Evolutionary conservation across 352 stramenopile genomes (phyloP).

Genomic region (Pythium angustatum): DNA sequence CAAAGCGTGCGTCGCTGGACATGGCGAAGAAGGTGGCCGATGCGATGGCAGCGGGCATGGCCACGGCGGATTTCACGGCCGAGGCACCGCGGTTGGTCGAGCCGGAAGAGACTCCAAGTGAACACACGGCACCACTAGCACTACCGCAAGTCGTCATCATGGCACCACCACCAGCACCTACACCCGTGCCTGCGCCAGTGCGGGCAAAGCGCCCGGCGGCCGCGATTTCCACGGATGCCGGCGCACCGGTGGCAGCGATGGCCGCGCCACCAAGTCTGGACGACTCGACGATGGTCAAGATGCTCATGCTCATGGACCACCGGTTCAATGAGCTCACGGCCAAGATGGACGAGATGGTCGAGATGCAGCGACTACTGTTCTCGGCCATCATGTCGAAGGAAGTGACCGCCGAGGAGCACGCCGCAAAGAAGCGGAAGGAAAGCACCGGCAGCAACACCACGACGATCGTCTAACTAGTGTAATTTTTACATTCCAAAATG

Average conservation of each 20-base stretch:
- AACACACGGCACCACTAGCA: background rate
- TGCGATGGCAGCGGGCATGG: slow-evolving; percentile 10
- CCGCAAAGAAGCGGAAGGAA: slow-evolving; percentile 35
- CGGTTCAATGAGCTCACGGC: slow-evolving; percentile 72
- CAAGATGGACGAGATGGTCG: slow-evolving; percentile 78
- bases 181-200: slow-evolving; percentile 1
- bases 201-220: slow-evolving; percentile 29
- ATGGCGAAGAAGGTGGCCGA: slow-evolving; percentile 25
- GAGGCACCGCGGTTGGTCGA: slow-evolving; percentile 13
- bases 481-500: background rate
- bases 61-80: slow-evolving; percentile 5
- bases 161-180: background rate
- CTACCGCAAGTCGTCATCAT: background rate
- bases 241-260: background rate
- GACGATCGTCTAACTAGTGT: slow-evolving; percentile 18
- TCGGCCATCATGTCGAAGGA: slow-evolving; percentile 53
- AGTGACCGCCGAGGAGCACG: slow-evolving; percentile 21
- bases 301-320: slow-evolving; percentile 65
- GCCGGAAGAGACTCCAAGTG: slow-evolving; percentile 3
- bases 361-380: slow-evolving; percentile 70
- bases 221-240: slow-evolving; percentile 20
- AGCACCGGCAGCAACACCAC: slow-evolving; percentile 11
- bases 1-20: slow-evolving; percentile 22
- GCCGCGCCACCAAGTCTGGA: slow-evolving; percentile 16
- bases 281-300: slow-evolving; percentile 38